Percentiles rank a stretch among this genome's conserved stretches.
Evolutionary conservation across 352 stramenopile genomes (phyloP).

Genomic region (Globisporangium middletonii): DNA sequence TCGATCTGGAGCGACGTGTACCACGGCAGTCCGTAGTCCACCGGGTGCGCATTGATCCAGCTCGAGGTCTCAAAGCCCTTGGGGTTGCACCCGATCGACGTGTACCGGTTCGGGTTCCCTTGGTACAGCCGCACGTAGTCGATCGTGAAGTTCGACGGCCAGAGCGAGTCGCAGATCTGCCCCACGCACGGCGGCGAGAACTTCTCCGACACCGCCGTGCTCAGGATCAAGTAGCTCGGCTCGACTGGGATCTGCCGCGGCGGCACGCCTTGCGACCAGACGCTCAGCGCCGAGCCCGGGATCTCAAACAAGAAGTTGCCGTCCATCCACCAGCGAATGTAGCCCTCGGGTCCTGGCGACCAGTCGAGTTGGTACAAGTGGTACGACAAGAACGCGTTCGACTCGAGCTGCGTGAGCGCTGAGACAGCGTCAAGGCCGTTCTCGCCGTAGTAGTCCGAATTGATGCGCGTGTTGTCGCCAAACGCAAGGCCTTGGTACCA

Average conservation of each 20-base stretch:
- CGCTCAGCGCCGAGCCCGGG: slow-evolving; percentile 77
- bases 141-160: slow-evolving; percentile 91
- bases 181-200: slow-evolving; percentile 88
- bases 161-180: slow-evolving; percentile 92
- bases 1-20: slow-evolving; percentile 67
- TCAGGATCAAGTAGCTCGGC: slow-evolving; percentile 97
- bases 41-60: slow-evolving; percentile 90
- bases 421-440: slow-evolving; percentile 93
- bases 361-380: slow-evolving; percentile 96
- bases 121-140: slow-evolving; percentile 96
- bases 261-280: slow-evolving; percentile 56
- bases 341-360: slow-evolving; percentile 87
- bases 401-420: slow-evolving; percentile 88
- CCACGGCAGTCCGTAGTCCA: slow-evolving; percentile 79
- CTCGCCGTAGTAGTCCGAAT: slow-evolving; percentile 95
- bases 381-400: slow-evolving; percentile 88
- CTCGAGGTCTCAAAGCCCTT: slow-evolving; percentile 82
- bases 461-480: slow-evolving; percentile 86
- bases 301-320: slow-evolving; percentile 93
- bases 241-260: slow-evolving; percentile 91
- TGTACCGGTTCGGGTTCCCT: slow-evolving; percentile 84
- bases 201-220: slow-evolving; percentile 95
- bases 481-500: slow-evolving; percentile 90
- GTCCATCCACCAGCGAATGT: slow-evolving; percentile 94
- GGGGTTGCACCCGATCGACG: slow-evolving; percentile 92